A percentile compares a stretch with the other conserved stretches of the same genome.
Conservation (phyloP, 2,329 filamentous ascomycete species). For the Penicillium sp. region DNA sequence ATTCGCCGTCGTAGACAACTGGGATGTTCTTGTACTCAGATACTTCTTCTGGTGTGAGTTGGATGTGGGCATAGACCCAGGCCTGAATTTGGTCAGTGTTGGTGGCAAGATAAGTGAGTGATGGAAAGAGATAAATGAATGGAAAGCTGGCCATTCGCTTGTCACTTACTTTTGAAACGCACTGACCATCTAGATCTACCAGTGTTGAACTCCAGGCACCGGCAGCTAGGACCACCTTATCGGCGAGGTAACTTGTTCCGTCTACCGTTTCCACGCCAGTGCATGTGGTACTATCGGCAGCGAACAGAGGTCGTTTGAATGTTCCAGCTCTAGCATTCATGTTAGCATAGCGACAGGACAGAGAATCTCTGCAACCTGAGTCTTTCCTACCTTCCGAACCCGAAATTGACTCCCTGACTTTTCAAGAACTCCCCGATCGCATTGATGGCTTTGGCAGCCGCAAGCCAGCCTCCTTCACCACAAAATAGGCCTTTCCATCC, state of each 20-base stretch:
- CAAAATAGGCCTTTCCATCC: slow-evolving; percentile 51
- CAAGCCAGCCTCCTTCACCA: slow-evolving; percentile 49
- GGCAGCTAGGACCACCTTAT: slow-evolving; percentile 48
- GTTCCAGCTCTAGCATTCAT: slow-evolving; percentile 37
- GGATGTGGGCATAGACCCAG: slow-evolving; percentile 50
- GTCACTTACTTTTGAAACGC: slow-evolving; percentile 46
- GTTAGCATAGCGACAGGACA: neutral
- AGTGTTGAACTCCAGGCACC: slow-evolving; percentile 18
- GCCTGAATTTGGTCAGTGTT: slow-evolving; percentile 23
- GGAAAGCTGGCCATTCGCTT: neutral
- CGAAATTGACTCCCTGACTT: slow-evolving; percentile 43
- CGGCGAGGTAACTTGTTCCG: slow-evolving; percentile 43
- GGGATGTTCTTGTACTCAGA: slow-evolving; percentile 44
- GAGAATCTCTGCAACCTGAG: neutral
- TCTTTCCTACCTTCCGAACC: slow-evolving; percentile 36
- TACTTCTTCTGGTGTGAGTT: slow-evolving; percentile 43
- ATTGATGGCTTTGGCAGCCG: slow-evolving; percentile 50
- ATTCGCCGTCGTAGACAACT: slow-evolving; percentile 49
- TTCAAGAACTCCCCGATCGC: slow-evolving; percentile 44
- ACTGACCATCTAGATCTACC: slow-evolving; percentile 35
- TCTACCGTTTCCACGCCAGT: slow-evolving; percentile 45
- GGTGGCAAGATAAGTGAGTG: neutral
- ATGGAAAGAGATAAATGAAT: slow-evolving; percentile 25
- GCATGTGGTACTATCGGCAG: slow-evolving; percentile 35
- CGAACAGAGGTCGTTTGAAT: slow-evolving; percentile 46